A percentile compares a stretch with the other conserved stretches of the same genome.
These are phyloP conservation scores for Fusarium algeriense DNA, from an alignment of 2,329 filamentous ascomycete species.

Conservation along the genomic window DNA sequence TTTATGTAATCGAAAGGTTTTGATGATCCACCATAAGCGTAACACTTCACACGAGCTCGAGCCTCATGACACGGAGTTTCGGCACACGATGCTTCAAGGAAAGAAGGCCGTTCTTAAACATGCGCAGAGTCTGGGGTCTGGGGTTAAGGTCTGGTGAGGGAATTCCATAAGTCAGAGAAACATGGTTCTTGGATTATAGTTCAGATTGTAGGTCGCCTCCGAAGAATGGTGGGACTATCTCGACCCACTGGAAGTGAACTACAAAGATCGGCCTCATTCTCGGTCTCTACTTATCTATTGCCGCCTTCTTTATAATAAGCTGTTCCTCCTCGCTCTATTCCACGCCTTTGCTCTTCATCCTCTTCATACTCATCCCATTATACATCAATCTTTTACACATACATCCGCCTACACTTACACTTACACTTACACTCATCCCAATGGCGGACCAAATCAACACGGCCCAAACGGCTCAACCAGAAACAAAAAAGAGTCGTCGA, in stretches of 20 bases:
- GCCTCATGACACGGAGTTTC: slow-evolving; percentile 36
- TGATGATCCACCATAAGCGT: slow-evolving; percentile 17
- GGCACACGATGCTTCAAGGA: slow-evolving; percentile 21
- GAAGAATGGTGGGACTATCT: slow-evolving; percentile 18
- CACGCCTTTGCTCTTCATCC: not conserved
- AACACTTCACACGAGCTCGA: slow-evolving; percentile 27
- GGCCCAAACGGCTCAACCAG: slow-evolving; percentile 15
- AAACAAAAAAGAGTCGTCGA: slow-evolving; percentile 18
- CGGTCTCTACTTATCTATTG: slow-evolving; percentile 31
- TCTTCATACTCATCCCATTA: too few species aligned
- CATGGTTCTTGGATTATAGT: slow-evolving; percentile 6
- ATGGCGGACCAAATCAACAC: slow-evolving; percentile 39
- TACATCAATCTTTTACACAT: not conserved
- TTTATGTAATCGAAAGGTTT: slow-evolving; percentile 38
- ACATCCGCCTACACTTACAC: not conserved
- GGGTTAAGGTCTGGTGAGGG: slow-evolving; percentile 27
- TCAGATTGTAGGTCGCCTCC: slow-evolving; percentile 6
- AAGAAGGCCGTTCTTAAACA: not conserved
- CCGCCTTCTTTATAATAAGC: not conserved
- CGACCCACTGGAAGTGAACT: slow-evolving; percentile 20
- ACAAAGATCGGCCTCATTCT: slow-evolving; percentile 40
- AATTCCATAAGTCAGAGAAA: slow-evolving; percentile 34
- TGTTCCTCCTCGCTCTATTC: not conserved
- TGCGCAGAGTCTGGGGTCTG: slow-evolving; percentile 26
- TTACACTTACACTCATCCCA: not conserved